These are phyloP conservation scores for Musa schizocarpa DNA, from an alignment of 176 grass and related monocot genomes.

Conservation along the genomic window DNA sequence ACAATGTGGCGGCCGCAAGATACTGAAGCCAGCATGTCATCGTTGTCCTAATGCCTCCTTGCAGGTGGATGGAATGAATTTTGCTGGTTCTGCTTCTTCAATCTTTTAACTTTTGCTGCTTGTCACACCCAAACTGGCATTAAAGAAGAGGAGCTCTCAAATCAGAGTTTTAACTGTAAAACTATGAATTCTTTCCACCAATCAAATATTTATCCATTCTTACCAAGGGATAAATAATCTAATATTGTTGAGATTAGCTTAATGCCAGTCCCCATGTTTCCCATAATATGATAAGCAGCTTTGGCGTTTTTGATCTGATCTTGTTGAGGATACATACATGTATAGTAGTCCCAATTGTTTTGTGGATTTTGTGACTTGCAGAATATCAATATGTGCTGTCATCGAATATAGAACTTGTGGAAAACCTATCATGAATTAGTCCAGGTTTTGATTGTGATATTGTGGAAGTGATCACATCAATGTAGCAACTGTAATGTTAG, in stretches of 20 bases:
- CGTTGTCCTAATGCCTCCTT: background rate
- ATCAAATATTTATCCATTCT: background rate
- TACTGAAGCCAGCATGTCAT: slow-evolving; percentile 33
- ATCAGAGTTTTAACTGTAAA: background rate
- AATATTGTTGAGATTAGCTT: background rate
- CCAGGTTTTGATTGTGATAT: too few species aligned
- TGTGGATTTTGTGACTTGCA: too few species aligned
- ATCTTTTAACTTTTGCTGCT: too few species aligned
- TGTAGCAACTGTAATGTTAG: too few species aligned
- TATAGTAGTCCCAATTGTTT: too few species aligned
- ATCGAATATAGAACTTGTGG: too few species aligned
- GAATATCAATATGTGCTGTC: too few species aligned
- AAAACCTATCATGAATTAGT: too few species aligned
- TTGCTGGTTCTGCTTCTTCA: background rate
- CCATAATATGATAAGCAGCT: background rate
- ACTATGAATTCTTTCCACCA: background rate
- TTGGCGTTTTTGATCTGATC: background rate
- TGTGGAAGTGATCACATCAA: too few species aligned
- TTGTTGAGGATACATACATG: background rate
- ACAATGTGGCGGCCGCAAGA: slow-evolving; percentile 46
- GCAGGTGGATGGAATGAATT: background rate
- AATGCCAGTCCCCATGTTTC: background rate
- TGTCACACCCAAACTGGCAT: too few species aligned
- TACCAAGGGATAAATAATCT: background rate
- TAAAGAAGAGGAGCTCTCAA: background rate